A percentile compares a stretch with the other conserved stretches of the same genome.
phyloP scores from a whole-genome alignment of 2,329 filamentous ascomycete genomes.

The Byssothecium circinans region DNA sequence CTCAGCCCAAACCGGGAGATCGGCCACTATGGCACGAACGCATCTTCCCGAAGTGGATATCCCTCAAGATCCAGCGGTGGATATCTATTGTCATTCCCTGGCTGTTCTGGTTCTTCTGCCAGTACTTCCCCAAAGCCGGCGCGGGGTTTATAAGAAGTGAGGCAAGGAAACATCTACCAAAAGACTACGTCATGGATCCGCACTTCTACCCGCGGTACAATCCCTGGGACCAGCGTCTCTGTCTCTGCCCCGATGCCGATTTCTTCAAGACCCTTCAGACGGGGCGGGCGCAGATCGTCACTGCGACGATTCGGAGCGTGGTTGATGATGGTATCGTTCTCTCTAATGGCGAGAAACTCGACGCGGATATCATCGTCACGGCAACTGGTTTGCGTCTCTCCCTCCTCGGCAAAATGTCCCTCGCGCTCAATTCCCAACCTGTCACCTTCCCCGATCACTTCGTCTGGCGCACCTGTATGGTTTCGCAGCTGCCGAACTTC shows the following conservation, averaged over 20 bases:
- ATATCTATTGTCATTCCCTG: conserved; percentile 55
- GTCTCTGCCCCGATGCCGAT: conserved; percentile 65
- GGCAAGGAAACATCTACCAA: conserved; percentile 57
- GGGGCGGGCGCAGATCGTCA: conserved; percentile 58
- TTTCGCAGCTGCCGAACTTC: conserved; percentile 64
- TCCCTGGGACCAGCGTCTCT: conserved; percentile 72
- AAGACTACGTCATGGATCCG: conserved; percentile 43
- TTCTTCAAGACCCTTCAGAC: conserved; percentile 57
- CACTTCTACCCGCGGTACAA: conserved; percentile 53
- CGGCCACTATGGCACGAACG: conserved; percentile 39
- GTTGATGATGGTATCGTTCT: conserved; percentile 54
- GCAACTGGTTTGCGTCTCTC: conserved; percentile 64
- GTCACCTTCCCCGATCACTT: conserved; percentile 55
- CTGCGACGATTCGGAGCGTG: conserved; percentile 57
- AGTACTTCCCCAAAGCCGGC: conserved; percentile 55
- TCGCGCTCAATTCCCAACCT: conserved; percentile 55
- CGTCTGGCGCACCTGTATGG: conserved; percentile 63
- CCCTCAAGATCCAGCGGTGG: conserved; percentile 53
- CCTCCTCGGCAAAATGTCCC: conserved; percentile 56
- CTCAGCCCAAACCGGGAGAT: conserved; percentile 44
- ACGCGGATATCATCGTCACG: conserved; percentile 65
- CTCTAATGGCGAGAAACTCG: conserved; percentile 50
- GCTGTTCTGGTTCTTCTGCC: conserved; percentile 55
- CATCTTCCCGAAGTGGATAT: conserved; percentile 53
- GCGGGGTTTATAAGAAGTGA: conserved; percentile 51